Evolutionary conservation across 345 rosid genomes (phyloP).

Genomic region (Heritiera fomes): DNA sequence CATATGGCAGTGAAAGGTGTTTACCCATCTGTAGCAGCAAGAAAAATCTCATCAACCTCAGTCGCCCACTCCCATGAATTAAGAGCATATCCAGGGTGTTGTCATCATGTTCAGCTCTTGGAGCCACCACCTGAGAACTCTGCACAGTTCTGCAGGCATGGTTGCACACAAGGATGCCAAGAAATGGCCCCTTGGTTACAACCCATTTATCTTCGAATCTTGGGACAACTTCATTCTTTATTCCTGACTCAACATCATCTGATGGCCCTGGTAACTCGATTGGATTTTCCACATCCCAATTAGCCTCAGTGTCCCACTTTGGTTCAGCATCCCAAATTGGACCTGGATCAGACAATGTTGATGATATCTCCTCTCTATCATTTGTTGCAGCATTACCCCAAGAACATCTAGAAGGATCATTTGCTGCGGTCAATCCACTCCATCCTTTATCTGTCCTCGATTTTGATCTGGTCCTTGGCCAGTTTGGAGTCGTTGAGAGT

Average conservation of each 20-base stretch:
- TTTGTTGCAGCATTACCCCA: slow-evolving; percentile 75
- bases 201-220: slow-evolving; percentile 76
- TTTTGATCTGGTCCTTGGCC: slow-evolving; percentile 96
- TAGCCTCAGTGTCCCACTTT: slow-evolving; percentile 79
- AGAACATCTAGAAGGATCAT: slow-evolving; percentile 71
- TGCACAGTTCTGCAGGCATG: slow-evolving; percentile 96
- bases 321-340: slow-evolving; percentile 99
- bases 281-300: slow-evolving; percentile 79
- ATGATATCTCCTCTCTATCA: slow-evolving; percentile 94
- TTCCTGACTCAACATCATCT: slow-evolving; percentile 66
- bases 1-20: slow-evolving; percentile 92
- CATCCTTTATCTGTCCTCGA: slow-evolving; percentile 88
- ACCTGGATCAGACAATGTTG: slow-evolving; percentile 95
- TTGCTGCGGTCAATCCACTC: slow-evolving; percentile 65
- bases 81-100: slow-evolving; percentile 81
- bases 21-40: slow-evolving; percentile 79
- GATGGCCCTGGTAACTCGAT: slow-evolving; percentile 86
- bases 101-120: slow-evolving; percentile 87
- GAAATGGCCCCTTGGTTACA: slow-evolving; percentile 74
- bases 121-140: slow-evolving; percentile 97
- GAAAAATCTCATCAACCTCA: slow-evolving; percentile 80
- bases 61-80: slow-evolving; percentile 88
- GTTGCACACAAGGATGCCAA: slow-evolving; percentile 90
- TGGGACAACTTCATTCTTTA: slow-evolving; percentile 50
- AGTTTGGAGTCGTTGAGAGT: slow-evolving; percentile 77